Evolutionary conservation across 75 land plant species (phyloP), one percentile per base, ranked within the genome.

Genomic region (Pinus taeda): DNA sequence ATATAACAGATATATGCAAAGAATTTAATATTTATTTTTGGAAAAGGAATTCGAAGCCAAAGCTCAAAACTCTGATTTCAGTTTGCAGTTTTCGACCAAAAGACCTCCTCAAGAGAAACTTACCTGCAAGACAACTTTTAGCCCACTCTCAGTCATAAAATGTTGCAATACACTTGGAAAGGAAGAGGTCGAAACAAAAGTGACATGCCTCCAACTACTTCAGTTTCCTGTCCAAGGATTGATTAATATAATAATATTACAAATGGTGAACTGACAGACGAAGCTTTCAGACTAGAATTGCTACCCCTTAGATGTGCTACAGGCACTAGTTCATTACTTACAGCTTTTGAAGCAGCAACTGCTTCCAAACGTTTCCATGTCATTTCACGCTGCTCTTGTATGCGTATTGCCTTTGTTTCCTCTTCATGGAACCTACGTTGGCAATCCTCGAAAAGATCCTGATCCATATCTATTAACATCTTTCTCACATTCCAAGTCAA

Each of bases 401-500:
- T 69, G n/a, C 56, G 57, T 56, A 63, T 81, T n/a, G 59, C 57
- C 57, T 81, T 81, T 15, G 56, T 77, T 57, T 83, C 88, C n/a
- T 86, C 83, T 63, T 88, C 88, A 61, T 73, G 73, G 57, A 61
- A 85, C 57, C 72, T 83, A 29, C 33, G 66, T 60, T 86, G 81
- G 75, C 88, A 88, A 39, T 84, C 74, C 1, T 76, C 57, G 66
- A 81, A 83, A 3, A 88, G 83, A 30, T 73, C 86, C 12, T 80
- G 82, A 21, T 88, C 90, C 90, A 88, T 86, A 71, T 88, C 88
- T 17, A 60, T 60, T 59, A 88, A 86, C 85, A 88, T 81, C 74
- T 88, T 88, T 55, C 83, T 79, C 26, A 88, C 88, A 74, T 88
- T 88, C 39, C 65, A 60, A 56, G 88, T 86, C n/a, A 88, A 62